A percentile compares a stretch with the other conserved stretches of the same genome.
Evolutionary conservation across 2,329 filamentous ascomycete species (phyloP).

Genomic region (Alternaria brassicicola): DNA sequence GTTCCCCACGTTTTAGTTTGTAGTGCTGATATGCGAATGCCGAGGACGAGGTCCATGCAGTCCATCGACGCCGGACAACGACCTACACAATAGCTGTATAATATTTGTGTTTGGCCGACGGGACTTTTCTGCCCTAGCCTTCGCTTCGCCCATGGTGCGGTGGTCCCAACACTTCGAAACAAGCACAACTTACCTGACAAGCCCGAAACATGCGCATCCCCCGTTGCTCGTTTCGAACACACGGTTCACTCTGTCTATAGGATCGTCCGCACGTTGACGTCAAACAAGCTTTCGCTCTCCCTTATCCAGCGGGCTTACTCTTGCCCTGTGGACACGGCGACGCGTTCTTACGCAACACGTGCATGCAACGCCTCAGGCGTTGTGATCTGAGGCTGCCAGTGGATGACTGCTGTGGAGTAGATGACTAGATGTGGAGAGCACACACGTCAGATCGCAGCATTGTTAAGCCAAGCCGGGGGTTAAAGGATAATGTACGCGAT

Average conservation of each 20-base stretch:
- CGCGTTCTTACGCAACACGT: background rate
- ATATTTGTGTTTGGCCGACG: background rate
- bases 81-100: background rate
- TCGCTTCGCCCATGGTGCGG: background rate
- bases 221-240: background rate
- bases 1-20: background rate
- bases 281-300: background rate
- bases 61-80: background rate
- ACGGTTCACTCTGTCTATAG: background rate
- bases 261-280: background rate
- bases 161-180: constrained; percentile 1
- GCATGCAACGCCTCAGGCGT: background rate
- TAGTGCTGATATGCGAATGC: background rate
- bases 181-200: background rate
- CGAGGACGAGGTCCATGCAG: background rate
- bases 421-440: background rate
- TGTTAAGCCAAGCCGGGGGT: background rate
- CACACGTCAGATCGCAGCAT: constrained; percentile 7
- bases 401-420: background rate
- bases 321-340: background rate
- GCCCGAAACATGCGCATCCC: background rate
- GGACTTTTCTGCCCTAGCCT: background rate
- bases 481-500: background rate
- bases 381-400: background rate
- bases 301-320: background rate